phyloP scores from a whole-genome alignment of 768 basidiomycete genomes.

The Calocera viscosa region DNA sequence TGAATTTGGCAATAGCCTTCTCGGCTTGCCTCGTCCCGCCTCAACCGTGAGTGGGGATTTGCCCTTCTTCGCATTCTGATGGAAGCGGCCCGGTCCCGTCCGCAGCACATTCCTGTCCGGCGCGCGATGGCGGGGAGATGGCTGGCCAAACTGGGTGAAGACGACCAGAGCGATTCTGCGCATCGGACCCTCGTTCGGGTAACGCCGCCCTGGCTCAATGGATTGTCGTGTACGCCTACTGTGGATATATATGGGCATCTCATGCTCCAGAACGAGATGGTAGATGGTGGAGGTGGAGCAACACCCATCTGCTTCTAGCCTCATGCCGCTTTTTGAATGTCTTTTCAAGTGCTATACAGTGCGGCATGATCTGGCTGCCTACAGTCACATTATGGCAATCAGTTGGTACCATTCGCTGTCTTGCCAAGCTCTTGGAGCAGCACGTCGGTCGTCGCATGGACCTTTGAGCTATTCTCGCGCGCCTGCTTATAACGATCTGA shows the following conservation, averaged over 20 bases:
- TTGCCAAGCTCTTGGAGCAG: background rate
- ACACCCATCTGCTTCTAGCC: too few species aligned
- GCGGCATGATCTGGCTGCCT: background rate
- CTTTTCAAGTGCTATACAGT: background rate
- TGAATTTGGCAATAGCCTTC: too few species aligned
- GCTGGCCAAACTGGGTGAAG: background rate
- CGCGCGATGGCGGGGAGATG: background rate
- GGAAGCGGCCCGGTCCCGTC: background rate
- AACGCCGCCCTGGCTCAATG: too few species aligned
- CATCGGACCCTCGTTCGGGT: background rate
- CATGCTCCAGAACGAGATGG: too few species aligned
- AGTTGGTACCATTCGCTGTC: background rate
- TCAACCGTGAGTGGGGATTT: too few species aligned
- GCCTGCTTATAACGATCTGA: conserved; percentile 69
- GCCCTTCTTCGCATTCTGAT: background rate
- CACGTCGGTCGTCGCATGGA: background rate
- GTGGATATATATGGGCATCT: too few species aligned
- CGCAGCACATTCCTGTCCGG: background rate
- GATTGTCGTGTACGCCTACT: too few species aligned
- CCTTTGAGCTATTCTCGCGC: conserved; percentile 23
- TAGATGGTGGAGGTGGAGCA: too few species aligned
- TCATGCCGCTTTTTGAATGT: too few species aligned
- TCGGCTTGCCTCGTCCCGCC: too few species aligned
- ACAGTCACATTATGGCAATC: background rate
- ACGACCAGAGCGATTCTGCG: background rate